Base-by-base conservation (phyloP, 2,329 filamentous ascomycete species). In the Xenoacremonium recifei region DNA sequence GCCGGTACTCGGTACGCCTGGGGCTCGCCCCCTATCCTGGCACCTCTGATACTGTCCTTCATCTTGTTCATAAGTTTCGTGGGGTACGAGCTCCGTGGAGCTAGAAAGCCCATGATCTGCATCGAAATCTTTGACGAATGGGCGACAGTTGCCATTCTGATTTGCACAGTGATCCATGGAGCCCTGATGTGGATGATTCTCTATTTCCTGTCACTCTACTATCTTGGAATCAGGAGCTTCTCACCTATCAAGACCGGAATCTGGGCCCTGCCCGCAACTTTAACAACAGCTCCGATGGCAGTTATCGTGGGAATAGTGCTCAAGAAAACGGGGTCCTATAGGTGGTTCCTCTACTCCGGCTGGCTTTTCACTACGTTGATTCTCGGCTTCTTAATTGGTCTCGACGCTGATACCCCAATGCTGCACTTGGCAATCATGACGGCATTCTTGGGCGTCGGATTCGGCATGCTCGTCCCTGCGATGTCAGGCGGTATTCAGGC, bases 401-500 rank as follows among this genome's bases (percentile, higher is more conserved):
- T 83, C 21, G 62, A 54, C 12, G 57, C 61, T 7, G 38, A 73
- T 9, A 83, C 80, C 2, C 68, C 69, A 2, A 71, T 77, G 3
- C 63, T 68, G 0, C 63, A 65, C 16, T 84, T 82, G 76, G 66
- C 87, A 40, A 77, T 82, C 54, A 64, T 87, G 33, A 82, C 79
- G 53, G 57, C 85, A 5, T 68, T 80, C 15, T 65, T 77, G 11
- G 82, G 82, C 1, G 39, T 84, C 4, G 83, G 83, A 12, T 73
- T 79, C 3, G 85, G 84, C 2, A 72, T 85, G 40, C 66, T 87
- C 5, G 84, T 85, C 61, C 77, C 84, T 0, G 69, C 75, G n/a
- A 77, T 85, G 65, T 72, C 70, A 0, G 76, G 85, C 23, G 75
- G 78, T 2, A 75, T 86, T 18, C 84, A 88, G 61, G 82, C 83